Evolutionary conservation across 768 basidiomycete species (phyloP).

Genomic region (Serpula lacrymans): DNA sequence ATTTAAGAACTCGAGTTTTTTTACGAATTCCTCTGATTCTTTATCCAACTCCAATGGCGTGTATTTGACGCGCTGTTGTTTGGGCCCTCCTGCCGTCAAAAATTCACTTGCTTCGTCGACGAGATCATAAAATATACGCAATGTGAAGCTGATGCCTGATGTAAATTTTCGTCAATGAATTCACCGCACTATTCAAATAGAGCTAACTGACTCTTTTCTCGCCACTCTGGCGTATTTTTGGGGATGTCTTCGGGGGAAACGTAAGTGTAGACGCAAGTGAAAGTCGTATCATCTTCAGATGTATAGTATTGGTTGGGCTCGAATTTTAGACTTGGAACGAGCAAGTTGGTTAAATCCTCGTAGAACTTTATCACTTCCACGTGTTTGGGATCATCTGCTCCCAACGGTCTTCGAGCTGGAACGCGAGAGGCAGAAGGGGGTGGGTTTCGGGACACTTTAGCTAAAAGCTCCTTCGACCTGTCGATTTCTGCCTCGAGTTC

Average conservation of each 20-base stretch:
- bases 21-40: conserved; percentile 53
- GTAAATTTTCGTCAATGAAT: not conserved
- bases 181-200: too few species aligned
- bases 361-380: conserved; percentile 68
- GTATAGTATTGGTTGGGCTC: conserved; percentile 26
- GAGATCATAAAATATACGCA: conserved; percentile 45
- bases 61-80: conserved; percentile 46
- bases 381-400: conserved; percentile 54
- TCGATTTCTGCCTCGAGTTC: conserved; percentile 68
- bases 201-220: conserved; percentile 32
- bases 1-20: conserved; percentile 58
- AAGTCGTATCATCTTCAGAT: conserved; percentile 51
- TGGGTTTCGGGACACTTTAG: conserved; percentile 39
- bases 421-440: conserved; percentile 35
- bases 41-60: conserved; percentile 62
- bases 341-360: conserved; percentile 81
- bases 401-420: conserved; percentile 32
- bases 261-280: conserved; percentile 68
- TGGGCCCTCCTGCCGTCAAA: too few species aligned
- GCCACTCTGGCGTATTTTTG: conserved; percentile 29
- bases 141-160: conserved; percentile 58
- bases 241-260: conserved; percentile 28
- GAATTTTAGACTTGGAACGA: conserved; percentile 60
- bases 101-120: conserved; percentile 26
- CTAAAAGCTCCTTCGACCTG: conserved; percentile 41